Base-by-base conservation (phyloP, 2,329 filamentous ascomycete species). In the Ceratocystis harringtonii region DNA sequence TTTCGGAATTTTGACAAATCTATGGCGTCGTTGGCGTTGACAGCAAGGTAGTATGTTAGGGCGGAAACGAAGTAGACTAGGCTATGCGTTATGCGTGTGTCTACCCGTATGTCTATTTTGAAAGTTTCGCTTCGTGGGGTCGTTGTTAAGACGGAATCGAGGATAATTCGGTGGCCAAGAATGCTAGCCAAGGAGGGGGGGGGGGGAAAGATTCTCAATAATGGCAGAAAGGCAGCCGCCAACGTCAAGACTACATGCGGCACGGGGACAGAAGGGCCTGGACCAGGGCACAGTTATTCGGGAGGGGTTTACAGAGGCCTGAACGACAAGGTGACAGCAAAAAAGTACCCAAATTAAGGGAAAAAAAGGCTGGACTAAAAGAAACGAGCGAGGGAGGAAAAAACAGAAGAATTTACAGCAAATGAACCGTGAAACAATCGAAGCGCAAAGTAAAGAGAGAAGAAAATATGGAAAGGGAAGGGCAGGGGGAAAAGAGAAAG, bases 241-340 rank as follows among this genome's bases (percentile, higher is more conserved):
- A 58, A 36, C 5, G 28, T 58, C 55, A 58, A 36, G 55, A 36
- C 55, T 32, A 28, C 12, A 25, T 58, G 30, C 55, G 55, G 17
- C 55, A 36, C 55, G 55, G 55, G 17, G 15, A 48, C 19, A 17
- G 10, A 45, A 62, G 19, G 41, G 41, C 43, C 44, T 62, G 60
- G 43, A 17, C 25, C 12, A 44, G 36, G 32, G 36, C 25, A 30
- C 44, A 45, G 22, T 30, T 5, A 19, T 48, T 12, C 19, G 48
- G 55, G 17, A n/a, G 28, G 55, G 55, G 55, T 32, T 58, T 58
- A 58, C 22, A 36, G 52, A 30, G 55, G 55, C 55, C 55, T 58
- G 30, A 17, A 62, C 22, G 8, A 17, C 43, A 17, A 62, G 15
- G 28, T 25, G 30, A 19, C 15, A 19, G 48, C 30, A 32, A n/a